These are phyloP conservation scores for Saprolegnia diclina DNA, from an alignment of 352 stramenopile species.

Conservation along the genomic window DNA sequence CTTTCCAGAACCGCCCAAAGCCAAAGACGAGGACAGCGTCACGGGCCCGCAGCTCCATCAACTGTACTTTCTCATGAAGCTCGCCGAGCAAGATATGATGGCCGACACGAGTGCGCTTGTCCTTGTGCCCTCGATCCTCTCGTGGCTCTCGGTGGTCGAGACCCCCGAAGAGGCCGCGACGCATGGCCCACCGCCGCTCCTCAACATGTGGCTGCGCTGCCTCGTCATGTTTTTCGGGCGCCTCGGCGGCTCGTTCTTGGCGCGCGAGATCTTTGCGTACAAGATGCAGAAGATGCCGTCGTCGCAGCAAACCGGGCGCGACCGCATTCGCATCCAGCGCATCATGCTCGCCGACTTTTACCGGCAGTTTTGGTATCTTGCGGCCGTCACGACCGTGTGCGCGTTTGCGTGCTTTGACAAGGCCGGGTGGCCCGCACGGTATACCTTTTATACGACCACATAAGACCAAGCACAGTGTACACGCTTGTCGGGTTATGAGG, in stretches of 20 bases:
- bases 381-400: constrained; percentile 70
- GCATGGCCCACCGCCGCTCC: constrained; percentile 28
- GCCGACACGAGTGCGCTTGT: constrained; percentile 81
- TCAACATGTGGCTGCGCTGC: constrained; percentile 79
- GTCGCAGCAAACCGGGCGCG: background rate
- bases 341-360: constrained; percentile 84
- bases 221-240: constrained; percentile 78
- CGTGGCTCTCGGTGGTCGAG: constrained; percentile 65
- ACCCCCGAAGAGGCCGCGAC: constrained; percentile 42
- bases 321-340: constrained; percentile 72
- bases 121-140: constrained; percentile 73
- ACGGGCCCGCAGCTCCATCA: constrained; percentile 38
- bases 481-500: too few relatives aligned
- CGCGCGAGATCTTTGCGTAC: constrained; percentile 80
- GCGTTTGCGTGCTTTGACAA: constrained; percentile 79
- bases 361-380: constrained; percentile 84
- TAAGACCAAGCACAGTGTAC: background rate
- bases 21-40: background rate
- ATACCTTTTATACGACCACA: constrained; percentile 20
- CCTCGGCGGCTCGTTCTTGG: constrained; percentile 62
- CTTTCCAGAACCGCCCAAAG: background rate
- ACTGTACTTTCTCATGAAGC: constrained; percentile 84
- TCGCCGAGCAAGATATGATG: constrained; percentile 86
- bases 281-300: constrained; percentile 53
- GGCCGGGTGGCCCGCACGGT: constrained; percentile 11